A percentile compares a stretch with the other conserved stretches of the same genome.
These are phyloP conservation scores for Rhododendron simsii DNA, from an alignment of 148 eudicot genomes.

Conservation along the genomic window DNA sequence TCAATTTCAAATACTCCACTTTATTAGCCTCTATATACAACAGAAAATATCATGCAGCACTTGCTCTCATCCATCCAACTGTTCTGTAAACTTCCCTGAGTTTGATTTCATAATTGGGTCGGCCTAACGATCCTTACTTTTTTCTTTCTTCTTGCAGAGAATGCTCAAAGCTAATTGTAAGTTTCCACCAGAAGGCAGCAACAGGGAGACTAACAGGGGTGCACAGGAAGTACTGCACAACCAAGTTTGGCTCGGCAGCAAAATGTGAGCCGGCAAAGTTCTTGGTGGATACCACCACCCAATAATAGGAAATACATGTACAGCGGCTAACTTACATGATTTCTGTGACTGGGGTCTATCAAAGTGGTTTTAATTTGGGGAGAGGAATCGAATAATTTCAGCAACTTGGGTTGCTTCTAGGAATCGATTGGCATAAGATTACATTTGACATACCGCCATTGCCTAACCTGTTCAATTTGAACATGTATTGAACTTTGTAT, in stretches of 20 bases:
- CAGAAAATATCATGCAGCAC: neutral
- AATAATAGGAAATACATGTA: conserved; percentile 14
- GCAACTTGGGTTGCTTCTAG: conserved; percentile 22
- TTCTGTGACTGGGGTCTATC: conserved; percentile 7
- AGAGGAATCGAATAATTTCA: conserved; percentile 2
- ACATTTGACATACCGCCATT: neutral
- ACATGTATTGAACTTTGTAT: conserved; percentile 9
- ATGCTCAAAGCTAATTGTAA: conserved; percentile 65
- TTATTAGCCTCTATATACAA: neutral
- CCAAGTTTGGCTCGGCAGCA: conserved; percentile 69
- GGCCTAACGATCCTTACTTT: neutral
- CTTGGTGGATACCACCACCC: conserved; percentile 29
- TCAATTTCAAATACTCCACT: neutral
- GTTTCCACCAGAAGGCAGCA: conserved; percentile 65
- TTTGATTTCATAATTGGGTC: neutral
- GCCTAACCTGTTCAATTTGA: neutral
- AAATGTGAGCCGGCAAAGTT: conserved; percentile 58
- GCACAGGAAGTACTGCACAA: conserved; percentile 66
- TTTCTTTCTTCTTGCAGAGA: conserved; percentile 40
- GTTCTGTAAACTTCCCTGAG: neutral
- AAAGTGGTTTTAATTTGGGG: neutral
- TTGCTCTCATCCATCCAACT: neutral
- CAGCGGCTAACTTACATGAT: conserved; percentile 17
- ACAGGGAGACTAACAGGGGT: conserved; percentile 80
- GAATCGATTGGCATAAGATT: neutral